Percentiles rank a stretch among this genome's conserved stretches.
phyloP scores from a whole-genome alignment of 1,139 yeast species.

The Blastobotrys malaysiensis region DNA sequence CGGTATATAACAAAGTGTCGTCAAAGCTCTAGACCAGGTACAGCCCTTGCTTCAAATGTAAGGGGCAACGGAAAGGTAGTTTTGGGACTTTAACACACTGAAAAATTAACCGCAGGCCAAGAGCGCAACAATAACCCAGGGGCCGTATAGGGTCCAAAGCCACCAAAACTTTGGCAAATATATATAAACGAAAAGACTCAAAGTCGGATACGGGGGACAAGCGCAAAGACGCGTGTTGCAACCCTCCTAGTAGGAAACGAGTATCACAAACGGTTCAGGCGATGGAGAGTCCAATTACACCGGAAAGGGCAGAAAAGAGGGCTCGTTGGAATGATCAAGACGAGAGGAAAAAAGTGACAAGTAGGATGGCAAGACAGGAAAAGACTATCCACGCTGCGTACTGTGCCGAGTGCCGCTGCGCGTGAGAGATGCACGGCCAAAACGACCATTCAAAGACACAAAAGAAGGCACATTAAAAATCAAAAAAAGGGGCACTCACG shows the following conservation, averaged over 20 bases:
- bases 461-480: not conserved
- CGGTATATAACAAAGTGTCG: too few species aligned
- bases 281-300: not conserved
- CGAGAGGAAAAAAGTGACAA: slow-evolving; percentile 1
- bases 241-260: too few species aligned
- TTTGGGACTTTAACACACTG: slow-evolving; percentile 1
- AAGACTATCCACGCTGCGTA: slow-evolving; percentile 1
- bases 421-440: not conserved
- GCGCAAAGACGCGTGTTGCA: too few species aligned
- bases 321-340: not conserved
- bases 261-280: too few species aligned
- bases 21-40: too few species aligned
- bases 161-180: too few species aligned
- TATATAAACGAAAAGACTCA: too few species aligned
- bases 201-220: too few species aligned
- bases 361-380: not conserved
- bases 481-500: not conserved
- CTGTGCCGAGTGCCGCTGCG: not conserved
- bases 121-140: not conserved
- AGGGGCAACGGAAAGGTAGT: not conserved
- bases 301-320: not conserved
- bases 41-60: too few species aligned
- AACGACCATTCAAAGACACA: not conserved
- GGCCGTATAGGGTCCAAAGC: not conserved
- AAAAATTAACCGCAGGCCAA: not conserved